These are phyloP conservation scores for Pneumocystis wakefieldiae DNA, from an alignment of 1,139 yeast genomes.

Conservation along the genomic window DNA sequence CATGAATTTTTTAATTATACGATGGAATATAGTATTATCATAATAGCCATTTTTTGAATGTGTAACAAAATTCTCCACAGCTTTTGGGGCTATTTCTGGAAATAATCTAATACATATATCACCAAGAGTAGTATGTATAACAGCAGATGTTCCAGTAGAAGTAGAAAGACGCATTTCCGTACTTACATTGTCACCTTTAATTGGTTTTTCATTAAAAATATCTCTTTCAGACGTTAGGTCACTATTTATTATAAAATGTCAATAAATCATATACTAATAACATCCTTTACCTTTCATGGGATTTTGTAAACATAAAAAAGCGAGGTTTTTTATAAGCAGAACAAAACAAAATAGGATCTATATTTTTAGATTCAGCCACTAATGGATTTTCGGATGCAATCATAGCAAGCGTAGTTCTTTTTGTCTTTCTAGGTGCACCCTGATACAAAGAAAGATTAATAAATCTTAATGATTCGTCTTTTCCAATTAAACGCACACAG, in stretches of 20 bases:
- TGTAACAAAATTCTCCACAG: conserved; percentile 33
- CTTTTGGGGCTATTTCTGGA: conserved; percentile 29
- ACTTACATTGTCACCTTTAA: conserved; percentile 15
- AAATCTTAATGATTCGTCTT: conserved; percentile 24
- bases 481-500: conserved; percentile 24
- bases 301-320: conserved; percentile 25
- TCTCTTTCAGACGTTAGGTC: conserved; percentile 16
- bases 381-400: conserved; percentile 30
- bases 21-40: conserved; percentile 32
- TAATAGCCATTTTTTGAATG: conserved; percentile 30
- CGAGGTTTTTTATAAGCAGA: conserved; percentile 23
- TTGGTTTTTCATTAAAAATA: conserved; percentile 18
- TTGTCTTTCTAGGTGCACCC: conserved; percentile 20
- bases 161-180: conserved; percentile 4
- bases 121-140: conserved; percentile 34
- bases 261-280: conserved; percentile 4
- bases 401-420: conserved; percentile 24
- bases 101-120: conserved; percentile 31
- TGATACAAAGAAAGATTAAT: conserved; percentile 23
- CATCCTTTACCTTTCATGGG: conserved; percentile 6
- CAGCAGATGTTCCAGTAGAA: conserved; percentile 15
- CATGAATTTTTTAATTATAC: conserved; percentile 37
- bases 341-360: conserved; percentile 28
- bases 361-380: conserved; percentile 24
- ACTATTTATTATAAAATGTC: conserved; percentile 10